Evolutionary conservation across 495 filamentous ascomycete species (phyloP).

Genomic region (Neurospora terricola): DNA sequence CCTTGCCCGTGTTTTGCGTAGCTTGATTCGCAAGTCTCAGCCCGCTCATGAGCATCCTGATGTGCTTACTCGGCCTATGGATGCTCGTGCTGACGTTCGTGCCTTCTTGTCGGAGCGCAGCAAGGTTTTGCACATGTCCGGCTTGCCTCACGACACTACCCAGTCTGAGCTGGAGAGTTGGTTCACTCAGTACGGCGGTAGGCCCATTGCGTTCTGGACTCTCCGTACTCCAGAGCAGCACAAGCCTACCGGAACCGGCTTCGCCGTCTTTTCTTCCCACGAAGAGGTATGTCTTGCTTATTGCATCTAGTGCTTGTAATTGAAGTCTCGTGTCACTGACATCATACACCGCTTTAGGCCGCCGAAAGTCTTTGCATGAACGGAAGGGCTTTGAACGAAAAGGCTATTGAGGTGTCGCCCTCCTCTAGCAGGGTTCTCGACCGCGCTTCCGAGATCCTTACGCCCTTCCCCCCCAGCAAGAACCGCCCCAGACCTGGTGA

Average conservation of each 20-base stretch:
- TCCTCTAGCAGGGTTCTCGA: slow-evolving; percentile 93
- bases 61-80: slow-evolving; percentile 88
- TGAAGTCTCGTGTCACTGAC: not conserved
- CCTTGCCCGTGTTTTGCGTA: slow-evolving; percentile 80
- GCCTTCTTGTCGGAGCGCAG: slow-evolving; percentile 90
- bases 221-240: slow-evolving; percentile 95
- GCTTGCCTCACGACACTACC: slow-evolving; percentile 93
- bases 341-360: slow-evolving; percentile 42
- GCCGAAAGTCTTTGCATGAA: slow-evolving; percentile 99
- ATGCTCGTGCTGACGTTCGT: slow-evolving; percentile 92
- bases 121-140: slow-evolving; percentile 96
- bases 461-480: slow-evolving; percentile 95
- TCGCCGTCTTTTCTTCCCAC: slow-evolving; percentile 96
- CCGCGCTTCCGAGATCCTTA: slow-evolving; percentile 87
- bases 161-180: slow-evolving; percentile 97
- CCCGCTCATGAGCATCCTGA: slow-evolving; percentile 87
- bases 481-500: slow-evolving; percentile 94
- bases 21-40: slow-evolving; percentile 90
- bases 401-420: slow-evolving; percentile 95
- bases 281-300: slow-evolving; percentile 71
- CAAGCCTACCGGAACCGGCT: slow-evolving; percentile 94
- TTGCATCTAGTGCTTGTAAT: not conserved
- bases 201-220: slow-evolving; percentile 99
- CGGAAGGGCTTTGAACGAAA: slow-evolving; percentile 92
- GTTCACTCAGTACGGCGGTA: slow-evolving; percentile 97